Evolutionary conservation across 495 filamentous ascomycete genomes (phyloP).

Genomic region (Annulohypoxylon nitens): DNA sequence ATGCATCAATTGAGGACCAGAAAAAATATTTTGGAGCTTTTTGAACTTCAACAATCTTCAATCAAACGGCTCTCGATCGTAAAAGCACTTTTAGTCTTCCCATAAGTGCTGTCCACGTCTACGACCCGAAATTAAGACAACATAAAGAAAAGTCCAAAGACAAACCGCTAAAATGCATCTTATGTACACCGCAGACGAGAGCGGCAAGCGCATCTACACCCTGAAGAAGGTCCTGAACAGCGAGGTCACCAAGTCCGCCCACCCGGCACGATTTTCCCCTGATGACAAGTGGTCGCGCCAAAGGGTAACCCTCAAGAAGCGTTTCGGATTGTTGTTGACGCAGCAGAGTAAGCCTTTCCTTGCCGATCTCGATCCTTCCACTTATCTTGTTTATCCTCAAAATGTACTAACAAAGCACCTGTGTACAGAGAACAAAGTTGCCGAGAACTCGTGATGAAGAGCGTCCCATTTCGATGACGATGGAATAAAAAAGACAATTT

Average conservation of each 20-base stretch:
- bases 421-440: constrained; percentile 50
- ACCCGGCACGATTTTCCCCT: constrained; percentile 96
- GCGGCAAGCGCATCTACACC: constrained; percentile 89
- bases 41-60: constrained; percentile 10
- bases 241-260: constrained; percentile 92
- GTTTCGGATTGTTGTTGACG: constrained; percentile 86
- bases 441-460: constrained; percentile 43
- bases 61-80: neutral
- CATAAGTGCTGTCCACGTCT: neutral
- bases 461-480: neutral
- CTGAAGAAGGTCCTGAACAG: constrained; percentile 83
- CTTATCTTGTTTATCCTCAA: too few species aligned
- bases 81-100: neutral
- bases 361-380: too few species aligned
- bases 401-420: constrained; percentile 3
- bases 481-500: neutral
- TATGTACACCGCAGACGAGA: constrained; percentile 84
- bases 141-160: neutral
- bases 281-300: constrained; percentile 98
- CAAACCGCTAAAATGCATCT: constrained; percentile 74
- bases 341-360: constrained; percentile 78
- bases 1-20: constrained; percentile 35
- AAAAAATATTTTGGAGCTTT: constrained; percentile 37
- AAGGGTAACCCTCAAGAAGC: constrained; percentile 90
- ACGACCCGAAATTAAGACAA: neutral